Evolutionary conservation across 2,329 filamentous ascomycete species (phyloP).

Genomic region (Drechslerella coelobrocha): DNA sequence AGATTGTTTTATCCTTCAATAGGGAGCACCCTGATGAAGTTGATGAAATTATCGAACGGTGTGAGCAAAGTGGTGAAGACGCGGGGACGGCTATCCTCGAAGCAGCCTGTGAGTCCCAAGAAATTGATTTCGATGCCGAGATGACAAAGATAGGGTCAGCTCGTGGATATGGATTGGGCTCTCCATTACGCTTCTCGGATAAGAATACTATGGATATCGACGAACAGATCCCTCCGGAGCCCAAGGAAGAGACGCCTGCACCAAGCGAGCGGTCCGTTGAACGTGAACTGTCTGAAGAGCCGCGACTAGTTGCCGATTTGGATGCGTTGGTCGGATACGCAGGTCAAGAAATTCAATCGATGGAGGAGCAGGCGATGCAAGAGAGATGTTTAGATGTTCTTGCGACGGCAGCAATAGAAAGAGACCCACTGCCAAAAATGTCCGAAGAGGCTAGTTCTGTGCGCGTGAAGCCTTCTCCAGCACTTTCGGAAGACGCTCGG

Average conservation of each 20-base stretch:
- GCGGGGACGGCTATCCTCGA: constrained; percentile 10
- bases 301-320: neutral
- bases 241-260: neutral
- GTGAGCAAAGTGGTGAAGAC: constrained; percentile 19
- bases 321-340: constrained; percentile 13
- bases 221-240: neutral
- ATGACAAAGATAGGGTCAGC: constrained; percentile 10
- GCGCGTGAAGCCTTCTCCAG: constrained; percentile 18
- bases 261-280: neutral
- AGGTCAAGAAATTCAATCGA: neutral
- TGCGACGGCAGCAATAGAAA: constrained; percentile 5
- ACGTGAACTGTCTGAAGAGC: neutral
- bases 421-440: neutral
- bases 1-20: constrained; percentile 2
- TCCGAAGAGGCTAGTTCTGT: neutral
- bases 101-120: constrained; percentile 12
- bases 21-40: constrained; percentile 21
- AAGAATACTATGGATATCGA: constrained; percentile 17
- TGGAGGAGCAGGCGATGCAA: neutral
- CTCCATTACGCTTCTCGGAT: constrained; percentile 6
- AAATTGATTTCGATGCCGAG: constrained; percentile 10
- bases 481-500: constrained; percentile 7
- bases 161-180: constrained; percentile 19
- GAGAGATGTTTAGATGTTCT: constrained; percentile 15
- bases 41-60: constrained; percentile 31